Conservation (phyloP, 176 grass and related monocot genomes). For the Leersia perrieri region DNA sequence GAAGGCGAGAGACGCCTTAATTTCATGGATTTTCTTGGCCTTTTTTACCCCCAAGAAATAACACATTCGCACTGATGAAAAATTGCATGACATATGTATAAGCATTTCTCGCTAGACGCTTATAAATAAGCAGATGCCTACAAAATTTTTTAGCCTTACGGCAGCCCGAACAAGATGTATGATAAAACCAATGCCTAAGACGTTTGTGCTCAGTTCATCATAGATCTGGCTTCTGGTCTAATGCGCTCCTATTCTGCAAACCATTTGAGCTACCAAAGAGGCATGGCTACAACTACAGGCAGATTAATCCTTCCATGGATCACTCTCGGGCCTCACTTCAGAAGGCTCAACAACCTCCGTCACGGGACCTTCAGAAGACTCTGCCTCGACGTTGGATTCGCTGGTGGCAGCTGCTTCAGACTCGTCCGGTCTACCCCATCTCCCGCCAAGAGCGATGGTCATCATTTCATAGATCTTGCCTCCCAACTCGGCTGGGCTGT, state of each 20-base stretch:
- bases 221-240: background rate
- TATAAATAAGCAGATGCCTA: background rate
- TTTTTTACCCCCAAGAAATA: too few relatives aligned
- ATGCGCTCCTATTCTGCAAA: background rate
- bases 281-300: background rate
- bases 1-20: too few relatives aligned
- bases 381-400: background rate
- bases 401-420: slow-evolving; percentile 11
- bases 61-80: too few relatives aligned
- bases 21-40: too few relatives aligned
- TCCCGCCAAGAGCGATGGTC: slow-evolving; percentile 84
- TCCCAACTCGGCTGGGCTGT: slow-evolving; percentile 88
- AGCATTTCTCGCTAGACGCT: background rate
- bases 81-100: background rate
- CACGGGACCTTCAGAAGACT: slow-evolving; percentile 1
- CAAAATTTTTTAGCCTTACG: slow-evolving; percentile 27
- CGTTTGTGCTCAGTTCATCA: background rate
- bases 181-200: background rate
- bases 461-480: slow-evolving; percentile 99
- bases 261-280: background rate
- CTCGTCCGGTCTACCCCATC: slow-evolving; percentile 72
- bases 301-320: slow-evolving; percentile 78
- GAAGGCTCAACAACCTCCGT: slow-evolving; percentile 78
- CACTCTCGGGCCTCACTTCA: slow-evolving; percentile 77
- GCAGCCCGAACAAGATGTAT: slow-evolving; percentile 5